A percentile compares a stretch with the other conserved stretches of the same genome.
Evolutionary conservation across 495 filamentous ascomycete genomes (phyloP).

Genomic region (Diplogelasinospora grovesii): DNA sequence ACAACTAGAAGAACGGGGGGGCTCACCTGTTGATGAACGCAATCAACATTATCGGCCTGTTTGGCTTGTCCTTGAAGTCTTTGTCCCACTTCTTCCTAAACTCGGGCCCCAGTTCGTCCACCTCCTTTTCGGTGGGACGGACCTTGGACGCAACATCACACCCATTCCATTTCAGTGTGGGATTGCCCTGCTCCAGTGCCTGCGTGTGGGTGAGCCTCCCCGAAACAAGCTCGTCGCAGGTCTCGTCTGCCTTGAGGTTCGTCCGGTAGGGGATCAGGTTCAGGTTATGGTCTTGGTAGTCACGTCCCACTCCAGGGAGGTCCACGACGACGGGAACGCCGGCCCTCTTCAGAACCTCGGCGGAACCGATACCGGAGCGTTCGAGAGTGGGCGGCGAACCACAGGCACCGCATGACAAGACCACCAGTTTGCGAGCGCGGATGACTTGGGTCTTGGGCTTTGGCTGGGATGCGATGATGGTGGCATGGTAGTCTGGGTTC

Average conservation of each 20-base stretch:
- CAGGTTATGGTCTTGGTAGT: conserved; percentile 47
- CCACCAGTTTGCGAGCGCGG: conserved; percentile 42
- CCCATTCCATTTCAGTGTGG: conserved; percentile 39
- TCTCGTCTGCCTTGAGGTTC: conserved; percentile 25
- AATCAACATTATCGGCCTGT: conserved; percentile 34
- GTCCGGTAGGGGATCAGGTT: conserved; percentile 25
- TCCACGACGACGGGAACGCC: conserved; percentile 28
- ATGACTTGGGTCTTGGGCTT: conserved; percentile 12
- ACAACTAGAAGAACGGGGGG: neutral
- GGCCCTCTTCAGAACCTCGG: conserved; percentile 27
- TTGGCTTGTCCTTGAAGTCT: conserved; percentile 34
- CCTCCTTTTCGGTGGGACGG: conserved; percentile 35
- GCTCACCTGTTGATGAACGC: conserved; percentile 21
- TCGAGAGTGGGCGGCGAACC: conserved; percentile 53
- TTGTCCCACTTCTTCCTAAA: conserved; percentile 38
- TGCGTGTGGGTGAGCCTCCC: conserved; percentile 18
- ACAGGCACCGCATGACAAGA: conserved; percentile 53
- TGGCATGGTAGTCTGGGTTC: conserved; percentile 16
- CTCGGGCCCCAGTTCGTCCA: conserved; percentile 31
- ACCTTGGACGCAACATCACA: conserved; percentile 41
- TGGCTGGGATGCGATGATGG: neutral
- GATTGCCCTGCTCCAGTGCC: conserved; percentile 18
- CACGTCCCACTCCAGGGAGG: conserved; percentile 42
- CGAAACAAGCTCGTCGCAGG: conserved; percentile 25
- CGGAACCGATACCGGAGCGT: conserved; percentile 52